A percentile compares a stretch with the other conserved stretches of the same genome.
phyloP scores from a whole-genome alignment of 2,329 filamentous ascomycete species.

The Lachnellula cervina region DNA sequence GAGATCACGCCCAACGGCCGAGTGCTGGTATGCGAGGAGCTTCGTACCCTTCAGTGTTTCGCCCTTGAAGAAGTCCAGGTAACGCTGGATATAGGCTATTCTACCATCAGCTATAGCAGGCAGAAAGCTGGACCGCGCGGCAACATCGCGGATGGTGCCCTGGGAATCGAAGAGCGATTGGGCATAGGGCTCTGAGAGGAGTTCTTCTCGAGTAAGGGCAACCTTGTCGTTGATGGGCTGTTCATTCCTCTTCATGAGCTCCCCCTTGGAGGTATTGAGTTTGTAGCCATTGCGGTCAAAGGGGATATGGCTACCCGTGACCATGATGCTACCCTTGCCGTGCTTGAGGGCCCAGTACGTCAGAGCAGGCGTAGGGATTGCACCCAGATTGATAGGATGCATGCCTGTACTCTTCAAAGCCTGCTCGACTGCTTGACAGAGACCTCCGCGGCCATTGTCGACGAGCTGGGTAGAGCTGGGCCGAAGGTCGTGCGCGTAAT shows the following conservation, averaged over 20 bases:
- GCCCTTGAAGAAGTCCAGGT: conserved; percentile 30
- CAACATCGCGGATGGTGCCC: conserved; percentile 24
- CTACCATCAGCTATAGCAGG: conserved; percentile 20
- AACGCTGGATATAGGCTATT: conserved; percentile 29
- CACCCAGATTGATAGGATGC: conserved; percentile 30
- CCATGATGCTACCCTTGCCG: conserved; percentile 33
- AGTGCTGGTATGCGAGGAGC: conserved; percentile 33
- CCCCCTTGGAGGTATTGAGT: conserved; percentile 32
- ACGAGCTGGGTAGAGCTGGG: conserved; percentile 31
- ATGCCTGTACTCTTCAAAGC: conserved; percentile 30
- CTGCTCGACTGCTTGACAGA: conserved; percentile 30
- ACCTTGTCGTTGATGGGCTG: conserved; percentile 31
- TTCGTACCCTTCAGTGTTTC: conserved; percentile 28
- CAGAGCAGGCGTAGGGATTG: conserved; percentile 32
- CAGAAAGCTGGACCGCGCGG: conserved; percentile 12
- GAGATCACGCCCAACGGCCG: conserved; percentile 33
- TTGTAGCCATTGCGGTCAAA: conserved; percentile 35
- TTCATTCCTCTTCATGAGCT: conserved; percentile 32
- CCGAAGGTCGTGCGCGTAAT: conserved; percentile 31
- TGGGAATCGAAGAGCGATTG: conserved; percentile 29
- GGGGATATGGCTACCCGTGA: conserved; percentile 34
- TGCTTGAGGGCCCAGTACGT: conserved; percentile 29
- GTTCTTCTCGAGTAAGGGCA: conserved; percentile 21
- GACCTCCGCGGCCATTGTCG: conserved; percentile 29
- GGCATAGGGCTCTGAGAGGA: conserved; percentile 25